These are phyloP conservation scores for Pichia sp. DNA, from an alignment of 1,139 yeast species.

Conservation along the genomic window DNA sequence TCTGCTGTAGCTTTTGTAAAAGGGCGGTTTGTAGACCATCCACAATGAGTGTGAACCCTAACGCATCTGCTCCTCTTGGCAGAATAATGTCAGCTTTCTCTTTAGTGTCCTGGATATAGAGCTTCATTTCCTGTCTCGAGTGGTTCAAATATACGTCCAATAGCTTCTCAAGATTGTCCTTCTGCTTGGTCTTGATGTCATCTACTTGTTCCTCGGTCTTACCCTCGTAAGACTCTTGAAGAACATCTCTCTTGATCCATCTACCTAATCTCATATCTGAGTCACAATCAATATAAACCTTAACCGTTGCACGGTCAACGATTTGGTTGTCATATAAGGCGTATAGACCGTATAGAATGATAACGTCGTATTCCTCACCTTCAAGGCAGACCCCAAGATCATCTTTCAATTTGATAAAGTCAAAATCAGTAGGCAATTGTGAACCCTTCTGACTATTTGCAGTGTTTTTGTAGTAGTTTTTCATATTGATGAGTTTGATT, in stretches of 20 bases:
- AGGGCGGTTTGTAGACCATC: constrained; percentile 57
- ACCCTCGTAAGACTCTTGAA: constrained; percentile 4
- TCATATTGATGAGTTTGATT: constrained; percentile 33
- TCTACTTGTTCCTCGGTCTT: background rate
- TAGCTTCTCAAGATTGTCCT: constrained; percentile 38
- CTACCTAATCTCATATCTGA: constrained; percentile 77
- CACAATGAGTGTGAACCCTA: constrained; percentile 62
- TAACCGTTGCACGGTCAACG: constrained; percentile 53
- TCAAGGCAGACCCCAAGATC: constrained; percentile 12
- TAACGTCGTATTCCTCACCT: constrained; percentile 29
- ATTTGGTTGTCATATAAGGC: constrained; percentile 63
- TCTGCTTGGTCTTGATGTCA: constrained; percentile 9
- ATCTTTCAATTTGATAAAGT: constrained; percentile 29
- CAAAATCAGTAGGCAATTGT: constrained; percentile 29
- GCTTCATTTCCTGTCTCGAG: constrained; percentile 72
- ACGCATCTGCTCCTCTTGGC: constrained; percentile 63
- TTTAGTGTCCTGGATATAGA: constrained; percentile 69
- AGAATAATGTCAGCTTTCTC: constrained; percentile 74
- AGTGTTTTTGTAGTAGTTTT: constrained; percentile 19
- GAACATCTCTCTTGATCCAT: constrained; percentile 40
- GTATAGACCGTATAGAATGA: constrained; percentile 71
- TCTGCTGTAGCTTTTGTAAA: constrained; percentile 14
- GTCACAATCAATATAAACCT: constrained; percentile 79
- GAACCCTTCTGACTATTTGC: constrained; percentile 4
- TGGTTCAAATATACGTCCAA: constrained; percentile 54